phyloP scores from a whole-genome alignment of 441 rosid genomes.

The Gossypium schwendimanii region DNA sequence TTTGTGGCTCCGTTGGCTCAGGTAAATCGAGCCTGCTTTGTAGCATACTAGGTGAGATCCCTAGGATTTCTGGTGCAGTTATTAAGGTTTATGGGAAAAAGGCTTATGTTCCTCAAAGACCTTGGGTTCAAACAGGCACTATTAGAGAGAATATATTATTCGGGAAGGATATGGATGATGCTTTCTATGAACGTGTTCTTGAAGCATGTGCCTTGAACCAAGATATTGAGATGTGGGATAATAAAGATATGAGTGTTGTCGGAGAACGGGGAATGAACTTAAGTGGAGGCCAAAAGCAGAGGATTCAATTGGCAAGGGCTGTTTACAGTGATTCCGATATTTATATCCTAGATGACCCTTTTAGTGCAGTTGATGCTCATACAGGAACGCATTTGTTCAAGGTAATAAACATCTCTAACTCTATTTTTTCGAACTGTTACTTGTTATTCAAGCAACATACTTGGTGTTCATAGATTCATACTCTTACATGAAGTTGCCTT shows the following conservation, averaged over 20 bases:
- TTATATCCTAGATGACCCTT: constrained; percentile 19
- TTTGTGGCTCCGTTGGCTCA: constrained; percentile 56
- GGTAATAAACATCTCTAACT: constrained; percentile 24
- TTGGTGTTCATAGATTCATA: neutral
- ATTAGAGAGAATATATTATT: neutral
- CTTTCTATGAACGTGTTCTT: constrained; percentile 4
- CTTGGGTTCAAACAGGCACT: constrained; percentile 6
- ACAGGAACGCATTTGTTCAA: constrained; percentile 16
- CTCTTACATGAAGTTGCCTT: neutral
- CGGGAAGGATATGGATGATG: neutral
- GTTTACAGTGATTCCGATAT: constrained; percentile 17
- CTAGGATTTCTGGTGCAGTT: constrained; percentile 36
- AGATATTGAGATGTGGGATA: constrained; percentile 13
- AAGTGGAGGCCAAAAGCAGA: constrained; percentile 19
- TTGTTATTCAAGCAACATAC: neutral
- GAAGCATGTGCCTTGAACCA: constrained; percentile 13
- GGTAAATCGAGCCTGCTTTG: constrained; percentile 46
- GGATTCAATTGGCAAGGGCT: constrained; percentile 17
- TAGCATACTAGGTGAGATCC: constrained; percentile 54
- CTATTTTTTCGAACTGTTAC: neutral
- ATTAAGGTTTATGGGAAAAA: constrained; percentile 21
- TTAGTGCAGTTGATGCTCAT: constrained; percentile 17
- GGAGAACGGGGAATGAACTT: constrained; percentile 19
- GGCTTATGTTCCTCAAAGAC: constrained; percentile 7
- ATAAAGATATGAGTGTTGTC: constrained; percentile 9